Conservation (phyloP, 306 rosid genomes). For the Malus sylvestris region DNA sequence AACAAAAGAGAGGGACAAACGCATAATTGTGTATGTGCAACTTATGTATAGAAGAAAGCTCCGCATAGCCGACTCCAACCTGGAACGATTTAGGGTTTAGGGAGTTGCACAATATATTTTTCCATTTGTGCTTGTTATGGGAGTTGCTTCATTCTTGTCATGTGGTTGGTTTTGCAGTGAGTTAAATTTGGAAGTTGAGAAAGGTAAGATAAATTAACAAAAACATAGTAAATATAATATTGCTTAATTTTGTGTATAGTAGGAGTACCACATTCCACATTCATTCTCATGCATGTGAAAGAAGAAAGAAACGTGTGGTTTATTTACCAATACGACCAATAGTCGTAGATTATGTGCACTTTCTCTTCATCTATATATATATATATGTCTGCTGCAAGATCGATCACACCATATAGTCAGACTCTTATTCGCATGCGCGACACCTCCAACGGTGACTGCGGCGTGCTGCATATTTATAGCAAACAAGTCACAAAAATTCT, state of each 20-base stretch:
- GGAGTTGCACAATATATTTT: no score
- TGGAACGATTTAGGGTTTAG: no score
- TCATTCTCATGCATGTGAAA: not conserved
- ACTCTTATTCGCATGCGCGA: conserved; percentile 44
- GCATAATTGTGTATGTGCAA: not conserved
- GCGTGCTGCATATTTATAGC: not conserved
- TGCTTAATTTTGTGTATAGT: not conserved
- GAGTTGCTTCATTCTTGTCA: no score
- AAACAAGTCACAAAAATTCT: conserved; percentile 1
- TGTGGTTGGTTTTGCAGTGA: no score
- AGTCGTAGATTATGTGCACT: no score
- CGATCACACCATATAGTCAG: not conserved
- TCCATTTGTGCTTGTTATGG: no score
- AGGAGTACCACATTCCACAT: not conserved
- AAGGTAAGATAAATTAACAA: no score
- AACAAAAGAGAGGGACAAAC: not conserved
- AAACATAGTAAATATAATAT: no score
- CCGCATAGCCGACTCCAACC: no score
- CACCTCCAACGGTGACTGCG: conserved; percentile 38
- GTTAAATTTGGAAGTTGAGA: no score
- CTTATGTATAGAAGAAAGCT: no score
- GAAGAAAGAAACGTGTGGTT: not conserved
- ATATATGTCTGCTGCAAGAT: not conserved
- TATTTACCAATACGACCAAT: not conserved
- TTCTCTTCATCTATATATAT: not conserved